Evolutionary conservation across 345 rosid species (phyloP), one percentile per base, ranked within the genome.

Genomic region (Populus nigra): DNA sequence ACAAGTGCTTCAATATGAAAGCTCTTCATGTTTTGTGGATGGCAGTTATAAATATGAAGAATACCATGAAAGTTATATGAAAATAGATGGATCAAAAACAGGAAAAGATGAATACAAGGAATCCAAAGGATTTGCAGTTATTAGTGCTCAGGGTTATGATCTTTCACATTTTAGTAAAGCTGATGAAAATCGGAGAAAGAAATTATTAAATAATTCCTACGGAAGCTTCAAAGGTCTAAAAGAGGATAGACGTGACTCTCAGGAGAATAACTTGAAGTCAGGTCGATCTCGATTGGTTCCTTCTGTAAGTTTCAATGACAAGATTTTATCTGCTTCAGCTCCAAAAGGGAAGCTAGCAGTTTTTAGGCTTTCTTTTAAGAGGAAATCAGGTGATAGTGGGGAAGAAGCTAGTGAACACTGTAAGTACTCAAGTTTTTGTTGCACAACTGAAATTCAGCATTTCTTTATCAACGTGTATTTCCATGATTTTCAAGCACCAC

Each of bases 1-100:
- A 73, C 91, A 93, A 80, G 83, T 92, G 84, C 87, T 92, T 82
- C 94, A 92, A 78, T 88, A 86, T 79, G 92, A 88, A 82, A 82
- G 90, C 74, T 91, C 94, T 49, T 88, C 95, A 49, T 66, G 89
- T 77, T 77, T 88, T 61, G 69, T 85, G 65, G 91, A 92, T 74
- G 88, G 81, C 47, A 82, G 69, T 20, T 80, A 91, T 77, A 87
- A 87, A 57, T 90, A 90, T 66, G 91, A 91, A 89, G 91, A 89
- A 78, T 91, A 86, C 72, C 88, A 68, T 63, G 91, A 89, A 76
- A 93, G 95, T 76, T 88, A 77, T 68, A 73, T 91, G 79, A 87
- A 86, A 84, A 90, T 91, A 73, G 91, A 88, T 81, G 88, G 85
- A 50, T 79, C 82, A 27, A 86, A 81, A 70, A 31, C 72, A 1